Evolutionary conservation across 441 rosid genomes (phyloP).

Genomic region (Aquilaria agallochum): DNA sequence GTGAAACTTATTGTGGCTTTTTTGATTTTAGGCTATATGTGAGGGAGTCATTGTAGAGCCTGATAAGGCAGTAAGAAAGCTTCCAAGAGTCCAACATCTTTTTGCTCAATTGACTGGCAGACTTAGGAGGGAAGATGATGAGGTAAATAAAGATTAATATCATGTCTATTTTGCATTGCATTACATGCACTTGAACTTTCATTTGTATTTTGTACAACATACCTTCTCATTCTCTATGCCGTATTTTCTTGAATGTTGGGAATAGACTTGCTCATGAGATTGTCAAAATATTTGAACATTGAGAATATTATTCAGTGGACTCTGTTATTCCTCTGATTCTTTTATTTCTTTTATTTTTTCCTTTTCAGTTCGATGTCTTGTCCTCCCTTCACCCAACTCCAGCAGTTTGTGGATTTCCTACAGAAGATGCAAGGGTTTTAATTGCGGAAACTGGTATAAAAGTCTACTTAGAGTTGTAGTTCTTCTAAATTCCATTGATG

Average conservation of each 20-base stretch:
- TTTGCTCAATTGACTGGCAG: conserved; percentile 68
- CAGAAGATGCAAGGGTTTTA: conserved; percentile 78
- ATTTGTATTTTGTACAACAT: neutral
- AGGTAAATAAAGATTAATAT: conserved; percentile 34
- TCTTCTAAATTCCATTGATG: no score
- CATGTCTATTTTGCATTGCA: neutral
- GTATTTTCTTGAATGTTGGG: conserved; percentile 2
- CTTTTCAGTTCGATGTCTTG: conserved; percentile 62
- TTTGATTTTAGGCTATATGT: conserved; percentile 60
- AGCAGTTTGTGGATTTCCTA: conserved; percentile 95
- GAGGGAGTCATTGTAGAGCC: conserved; percentile 62
- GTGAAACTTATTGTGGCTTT: neutral
- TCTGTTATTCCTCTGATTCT: neutral
- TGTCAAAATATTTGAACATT: neutral
- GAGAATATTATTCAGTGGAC: no score
- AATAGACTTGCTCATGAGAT: conserved; percentile 1
- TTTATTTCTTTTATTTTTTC: conserved; percentile 1
- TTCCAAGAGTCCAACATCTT: conserved; percentile 84
- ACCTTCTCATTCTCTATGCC: neutral
- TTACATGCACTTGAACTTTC: neutral
- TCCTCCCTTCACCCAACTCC: conserved; percentile 94
- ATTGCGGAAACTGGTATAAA: conserved; percentile 73
- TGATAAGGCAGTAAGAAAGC: conserved; percentile 70
- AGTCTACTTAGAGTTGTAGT: neutral
- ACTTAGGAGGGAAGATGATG: conserved; percentile 75